phyloP scores from a whole-genome alignment of 345 rosid species.

The Viola odorata region DNA sequence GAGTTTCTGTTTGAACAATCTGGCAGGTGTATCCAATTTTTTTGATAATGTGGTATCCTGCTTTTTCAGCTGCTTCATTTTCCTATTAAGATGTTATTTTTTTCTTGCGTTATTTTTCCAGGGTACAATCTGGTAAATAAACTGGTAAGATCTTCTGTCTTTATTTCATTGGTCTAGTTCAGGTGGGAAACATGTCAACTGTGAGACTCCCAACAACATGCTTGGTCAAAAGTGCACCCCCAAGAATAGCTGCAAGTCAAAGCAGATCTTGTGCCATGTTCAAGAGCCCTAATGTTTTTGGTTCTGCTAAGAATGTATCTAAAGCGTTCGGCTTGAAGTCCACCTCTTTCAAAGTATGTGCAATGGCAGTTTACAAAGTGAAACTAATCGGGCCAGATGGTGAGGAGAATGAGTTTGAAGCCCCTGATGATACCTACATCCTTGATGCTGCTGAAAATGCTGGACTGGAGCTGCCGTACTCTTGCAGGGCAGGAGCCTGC shows the following conservation, averaged over 20 bases:
- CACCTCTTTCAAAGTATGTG: constrained; percentile 31
- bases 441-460: constrained; percentile 26
- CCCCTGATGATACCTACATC: constrained; percentile 21
- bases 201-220: constrained; percentile 30
- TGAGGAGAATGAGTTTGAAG: constrained; percentile 20
- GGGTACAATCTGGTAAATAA: no score
- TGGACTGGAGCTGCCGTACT: constrained; percentile 27
- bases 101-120: no score
- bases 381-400: constrained; percentile 22
- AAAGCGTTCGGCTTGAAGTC: constrained; percentile 35
- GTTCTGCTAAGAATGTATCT: constrained; percentile 19
- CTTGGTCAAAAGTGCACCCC: constrained; percentile 14
- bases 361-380: constrained; percentile 23
- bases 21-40: no score
- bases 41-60: no score
- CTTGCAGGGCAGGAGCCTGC: constrained; percentile 28
- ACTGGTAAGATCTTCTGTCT: neutral
- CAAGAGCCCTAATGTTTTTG: constrained; percentile 20
- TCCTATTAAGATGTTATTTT: no score
- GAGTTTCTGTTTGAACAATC: no score
- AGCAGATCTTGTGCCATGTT: constrained; percentile 6
- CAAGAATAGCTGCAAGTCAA: constrained; percentile 3
- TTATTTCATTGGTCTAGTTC: constrained; percentile 3
- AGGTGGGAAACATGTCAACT: constrained; percentile 32
- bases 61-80: no score